Conservation (phyloP, 805 yeast genomes). For the Yamadazyma laniorum region DNA sequence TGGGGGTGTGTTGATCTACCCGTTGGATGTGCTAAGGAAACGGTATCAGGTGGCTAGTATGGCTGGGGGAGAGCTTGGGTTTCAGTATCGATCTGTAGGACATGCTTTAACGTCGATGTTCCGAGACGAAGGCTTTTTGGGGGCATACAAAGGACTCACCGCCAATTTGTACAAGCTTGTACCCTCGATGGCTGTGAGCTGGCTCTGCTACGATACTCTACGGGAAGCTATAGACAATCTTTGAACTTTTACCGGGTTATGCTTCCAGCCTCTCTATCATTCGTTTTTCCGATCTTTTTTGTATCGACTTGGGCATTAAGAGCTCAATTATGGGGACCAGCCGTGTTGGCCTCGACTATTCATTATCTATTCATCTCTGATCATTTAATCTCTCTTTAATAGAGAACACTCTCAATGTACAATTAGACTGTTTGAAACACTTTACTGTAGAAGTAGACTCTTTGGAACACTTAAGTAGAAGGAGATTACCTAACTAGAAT, state of each 20-base stretch:
- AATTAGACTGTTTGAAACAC: too few relatives aligned
- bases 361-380: too few relatives aligned
- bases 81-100: slow-evolving; percentile 70
- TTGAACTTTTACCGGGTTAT: background rate
- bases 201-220: slow-evolving; percentile 80
- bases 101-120: slow-evolving; percentile 75
- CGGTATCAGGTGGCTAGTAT: slow-evolving; percentile 88
- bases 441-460: too few relatives aligned
- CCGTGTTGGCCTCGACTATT: too few relatives aligned
- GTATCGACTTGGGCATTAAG: too few relatives aligned
- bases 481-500: too few relatives aligned
- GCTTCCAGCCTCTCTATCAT: background rate
- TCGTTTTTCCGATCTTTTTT: too few relatives aligned
- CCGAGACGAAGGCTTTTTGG: slow-evolving; percentile 67
- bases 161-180: slow-evolving; percentile 87
- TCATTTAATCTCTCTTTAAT: too few relatives aligned
- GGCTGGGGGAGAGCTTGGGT: slow-evolving; percentile 76
- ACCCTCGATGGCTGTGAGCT: slow-evolving; percentile 94
- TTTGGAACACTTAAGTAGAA: too few relatives aligned
- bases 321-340: too few relatives aligned
- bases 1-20: slow-evolving; percentile 88
- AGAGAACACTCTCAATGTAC: too few relatives aligned
- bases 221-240: slow-evolving; percentile 36
- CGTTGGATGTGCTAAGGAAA: slow-evolving; percentile 84
- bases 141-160: slow-evolving; percentile 69